phyloP scores from a whole-genome alignment of 257 asterid genomes.

The Rehmannia glutinosa region DNA sequence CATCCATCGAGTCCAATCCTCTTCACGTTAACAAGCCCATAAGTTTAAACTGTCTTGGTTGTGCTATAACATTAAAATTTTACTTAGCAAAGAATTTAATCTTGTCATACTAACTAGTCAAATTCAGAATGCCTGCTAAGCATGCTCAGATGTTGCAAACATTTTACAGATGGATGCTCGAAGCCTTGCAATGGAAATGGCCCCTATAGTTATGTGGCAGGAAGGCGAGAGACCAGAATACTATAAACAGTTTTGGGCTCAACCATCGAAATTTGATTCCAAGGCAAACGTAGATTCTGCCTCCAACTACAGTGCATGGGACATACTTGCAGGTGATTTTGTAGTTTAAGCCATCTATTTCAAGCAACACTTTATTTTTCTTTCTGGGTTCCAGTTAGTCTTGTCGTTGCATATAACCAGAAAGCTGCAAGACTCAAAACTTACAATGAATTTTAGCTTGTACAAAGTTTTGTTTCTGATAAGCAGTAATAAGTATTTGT shows the following conservation, averaged over 20 bases:
- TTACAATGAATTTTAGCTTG: not conserved
- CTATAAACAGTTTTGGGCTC: slow-evolving; percentile 57
- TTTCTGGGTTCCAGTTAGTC: not conserved
- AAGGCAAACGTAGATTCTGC: slow-evolving; percentile 30
- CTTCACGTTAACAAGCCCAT: not conserved
- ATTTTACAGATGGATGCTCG: slow-evolving; percentile 80
- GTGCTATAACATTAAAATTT: not conserved
- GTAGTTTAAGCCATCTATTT: not conserved
- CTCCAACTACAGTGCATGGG: slow-evolving; percentile 44
- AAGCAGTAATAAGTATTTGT: not conserved
- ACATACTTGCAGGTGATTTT: slow-evolving; percentile 61
- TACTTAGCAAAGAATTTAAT: not conserved
- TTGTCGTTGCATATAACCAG: not conserved
- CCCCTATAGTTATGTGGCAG: slow-evolving; percentile 86
- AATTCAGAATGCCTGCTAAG: slow-evolving; percentile 5
- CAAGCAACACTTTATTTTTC: not conserved
- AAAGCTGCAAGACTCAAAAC: not conserved
- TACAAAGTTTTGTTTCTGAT: not conserved
- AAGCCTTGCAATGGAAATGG: slow-evolving; percentile 86
- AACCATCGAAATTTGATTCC: slow-evolving; percentile 41
- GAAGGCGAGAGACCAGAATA: slow-evolving; percentile 63
- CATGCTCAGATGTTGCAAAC: slow-evolving; percentile 16
- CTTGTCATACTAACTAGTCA: not conserved
- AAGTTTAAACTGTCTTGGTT: not conserved
- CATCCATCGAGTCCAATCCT: not conserved